Evolutionary conservation across 495 filamentous ascomycete genomes (phyloP).

Genomic region (Penicillium chermesinum): DNA sequence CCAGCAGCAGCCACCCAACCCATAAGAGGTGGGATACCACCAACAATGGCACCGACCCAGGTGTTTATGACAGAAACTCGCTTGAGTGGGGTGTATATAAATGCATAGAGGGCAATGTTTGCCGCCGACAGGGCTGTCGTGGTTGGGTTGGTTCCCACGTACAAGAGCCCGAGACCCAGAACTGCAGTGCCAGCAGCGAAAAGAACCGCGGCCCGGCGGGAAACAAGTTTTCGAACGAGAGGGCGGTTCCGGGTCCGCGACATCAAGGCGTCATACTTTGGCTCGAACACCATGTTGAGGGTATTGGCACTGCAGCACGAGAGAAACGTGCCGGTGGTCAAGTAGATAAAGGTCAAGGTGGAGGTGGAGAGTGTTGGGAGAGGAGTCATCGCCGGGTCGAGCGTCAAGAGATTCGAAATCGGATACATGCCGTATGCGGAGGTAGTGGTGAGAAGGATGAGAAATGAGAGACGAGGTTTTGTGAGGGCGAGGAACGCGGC

Average conservation of each 20-base stretch:
- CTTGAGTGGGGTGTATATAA: conserved; percentile 89
- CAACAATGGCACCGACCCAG: conserved; percentile 90
- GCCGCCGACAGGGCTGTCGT: conserved; percentile 75
- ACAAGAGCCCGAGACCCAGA: conserved; percentile 63
- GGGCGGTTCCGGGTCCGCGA: conserved; percentile 83
- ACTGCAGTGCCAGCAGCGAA: conserved; percentile 71
- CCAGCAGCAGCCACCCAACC: conserved; percentile 94
- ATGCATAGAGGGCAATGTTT: conserved; percentile 88
- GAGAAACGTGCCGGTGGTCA: conserved; percentile 83
- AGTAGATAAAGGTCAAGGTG: conserved; percentile 84
- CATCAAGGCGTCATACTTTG: conserved; percentile 86
- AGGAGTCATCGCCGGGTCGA: conserved; percentile 58
- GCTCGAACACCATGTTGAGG: conserved; percentile 96
- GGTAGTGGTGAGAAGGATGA: conserved; percentile 87
- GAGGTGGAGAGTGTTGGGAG: conserved; percentile 83
- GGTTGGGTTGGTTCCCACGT: conserved; percentile 90
- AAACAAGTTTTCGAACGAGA: conserved; percentile 76
- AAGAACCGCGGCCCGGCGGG: conserved; percentile 63
- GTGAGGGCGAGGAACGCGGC: conserved; percentile 88
- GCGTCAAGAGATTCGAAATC: conserved; percentile 51
- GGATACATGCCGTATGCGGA: conserved; percentile 91
- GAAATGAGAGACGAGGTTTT: conserved; percentile 88
- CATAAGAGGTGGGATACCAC: conserved; percentile 93
- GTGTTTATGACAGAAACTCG: conserved; percentile 84
- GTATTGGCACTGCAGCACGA: conserved; percentile 84